These are phyloP conservation scores for Lasiodiplodia gonubiensis DNA, from an alignment of 2,329 filamentous ascomycete species.

Conservation along the genomic window DNA sequence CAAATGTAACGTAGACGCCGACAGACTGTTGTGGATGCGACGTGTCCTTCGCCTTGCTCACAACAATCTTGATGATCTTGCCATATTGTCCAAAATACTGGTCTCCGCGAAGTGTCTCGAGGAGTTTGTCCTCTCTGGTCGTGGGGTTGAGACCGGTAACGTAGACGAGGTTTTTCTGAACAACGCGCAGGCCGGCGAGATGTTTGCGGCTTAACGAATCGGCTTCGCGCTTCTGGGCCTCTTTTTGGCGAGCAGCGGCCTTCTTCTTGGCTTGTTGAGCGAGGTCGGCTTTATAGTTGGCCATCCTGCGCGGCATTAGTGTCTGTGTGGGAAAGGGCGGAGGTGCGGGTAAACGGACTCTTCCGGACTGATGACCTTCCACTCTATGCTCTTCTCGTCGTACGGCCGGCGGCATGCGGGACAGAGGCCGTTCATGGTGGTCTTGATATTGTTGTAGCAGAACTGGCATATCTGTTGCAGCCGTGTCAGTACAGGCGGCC, in stretches of 20 bases:
- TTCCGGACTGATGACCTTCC: slow-evolving; percentile 92
- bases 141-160: slow-evolving; percentile 93
- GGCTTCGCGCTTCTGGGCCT: slow-evolving; percentile 93
- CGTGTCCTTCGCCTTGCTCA: slow-evolving; percentile 89
- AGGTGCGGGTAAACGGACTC: slow-evolving; percentile 68
- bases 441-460: slow-evolving; percentile 99
- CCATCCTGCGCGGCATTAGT: slow-evolving; percentile 59
- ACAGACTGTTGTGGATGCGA: slow-evolving; percentile 77
- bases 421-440: slow-evolving; percentile 95
- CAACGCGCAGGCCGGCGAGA: slow-evolving; percentile 89
- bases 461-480: slow-evolving; percentile 88
- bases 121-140: slow-evolving; percentile 87
- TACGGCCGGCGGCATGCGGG: slow-evolving; percentile 96
- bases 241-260: slow-evolving; percentile 86
- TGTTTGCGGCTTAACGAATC: slow-evolving; percentile 96
- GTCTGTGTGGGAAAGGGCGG: slow-evolving; percentile 13
- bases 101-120: slow-evolving; percentile 85
- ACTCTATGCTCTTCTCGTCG: slow-evolving; percentile 96
- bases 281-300: slow-evolving; percentile 76
- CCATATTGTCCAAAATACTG: slow-evolving; percentile 99
- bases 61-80: slow-evolving; percentile 97
- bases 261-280: slow-evolving; percentile 89
- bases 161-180: slow-evolving; percentile 98
- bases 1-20: slow-evolving; percentile 98
- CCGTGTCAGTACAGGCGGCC: slow-evolving; percentile 21